Evolutionary conservation across 2,329 filamentous ascomycete genomes (phyloP), one percentile per base, ranked within the genome.

Genomic region (Diplocarpon rosae): DNA sequence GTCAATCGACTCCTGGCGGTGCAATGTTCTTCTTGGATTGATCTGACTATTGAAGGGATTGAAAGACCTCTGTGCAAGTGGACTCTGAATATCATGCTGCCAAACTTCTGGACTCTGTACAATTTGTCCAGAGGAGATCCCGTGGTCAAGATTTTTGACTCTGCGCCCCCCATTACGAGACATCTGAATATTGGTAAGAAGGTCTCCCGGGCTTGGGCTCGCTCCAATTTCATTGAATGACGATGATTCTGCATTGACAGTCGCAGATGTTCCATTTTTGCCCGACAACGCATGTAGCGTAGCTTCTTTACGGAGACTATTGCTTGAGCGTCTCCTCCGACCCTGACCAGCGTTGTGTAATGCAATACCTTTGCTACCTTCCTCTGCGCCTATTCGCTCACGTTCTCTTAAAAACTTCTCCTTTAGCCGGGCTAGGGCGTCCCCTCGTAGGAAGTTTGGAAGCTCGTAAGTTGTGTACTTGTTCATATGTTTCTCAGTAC

Each of bases 401-500:
- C 83, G 76, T 59, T 98, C 92, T 13, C 79, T 76, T 30, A 74
- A 76, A 57, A 98, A 98, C 58, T 96, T 98, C 53, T 94, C 86
- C 61, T 96, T 96, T 15, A 98, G 66, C 15, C 90, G 74, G 50
- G 84, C 78, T 31, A 98, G 61, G 0, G 90, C 85, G 47, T 85
- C 77, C 5, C 92, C 92, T 27, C 89, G 80, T 7, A 98, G 70
- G 47, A 92, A 83, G 55, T 95, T 95, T 1, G 93, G 92, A 36
- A 98, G 69, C 59, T 96, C 88, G 58, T 88, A 92, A 15, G 80
- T 83, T 0, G 90, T 95, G 61, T 88, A 95, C 53, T 85, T 85
- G 61, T 92, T 83, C 84, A 98, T 95, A 51, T 86, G 81, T 61
- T 85, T 86, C 61, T 98, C 92, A 0, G 89, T 95, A 39, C 88